phyloP scores from a whole-genome alignment of 352 stramenopile species.

The Phytophthora cactorum region DNA sequence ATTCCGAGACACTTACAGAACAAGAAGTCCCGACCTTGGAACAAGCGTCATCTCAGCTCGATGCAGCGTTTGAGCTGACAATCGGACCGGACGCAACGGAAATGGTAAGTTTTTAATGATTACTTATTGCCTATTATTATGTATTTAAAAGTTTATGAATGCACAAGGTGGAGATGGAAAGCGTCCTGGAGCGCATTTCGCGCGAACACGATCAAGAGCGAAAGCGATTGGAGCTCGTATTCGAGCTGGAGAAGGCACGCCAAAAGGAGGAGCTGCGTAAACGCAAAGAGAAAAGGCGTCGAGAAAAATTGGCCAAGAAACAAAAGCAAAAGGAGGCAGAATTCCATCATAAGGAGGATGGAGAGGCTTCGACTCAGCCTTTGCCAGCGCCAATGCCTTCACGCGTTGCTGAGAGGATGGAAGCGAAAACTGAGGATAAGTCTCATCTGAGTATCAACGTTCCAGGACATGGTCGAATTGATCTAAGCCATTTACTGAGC shows the following conservation, averaged over 20 bases:
- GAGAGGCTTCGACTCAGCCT: constrained; percentile 11
- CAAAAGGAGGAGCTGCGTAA: constrained; percentile 73
- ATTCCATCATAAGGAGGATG: background rate
- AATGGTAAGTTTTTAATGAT: constrained; percentile 21
- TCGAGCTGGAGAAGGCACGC: constrained; percentile 68
- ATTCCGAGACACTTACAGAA: background rate
- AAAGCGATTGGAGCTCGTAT: constrained; percentile 62
- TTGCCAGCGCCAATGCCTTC: constrained; percentile 27
- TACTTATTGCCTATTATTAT: background rate
- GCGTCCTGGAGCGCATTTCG: constrained; percentile 65
- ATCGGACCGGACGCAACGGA: constrained; percentile 22
- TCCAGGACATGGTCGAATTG: constrained; percentile 52
- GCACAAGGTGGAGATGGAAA: constrained; percentile 61
- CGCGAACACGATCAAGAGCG: constrained; percentile 71
- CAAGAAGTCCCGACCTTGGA: constrained; percentile 16
- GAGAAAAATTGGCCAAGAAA: constrained; percentile 56
- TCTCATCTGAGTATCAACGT: constrained; percentile 40
- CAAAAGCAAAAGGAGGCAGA: constrained; percentile 41
- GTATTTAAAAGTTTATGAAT: background rate
- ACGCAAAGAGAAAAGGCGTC: constrained; percentile 70
- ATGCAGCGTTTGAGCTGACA: constrained; percentile 34
- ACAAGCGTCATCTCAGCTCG: constrained; percentile 41
- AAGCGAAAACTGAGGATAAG: constrained; percentile 34
- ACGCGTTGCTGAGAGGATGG: constrained; percentile 27
- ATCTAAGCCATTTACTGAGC: constrained; percentile 59